Conservation (phyloP, 1,284 basidiomycete genomes). For the Cutaneotrichosporon sp. region DNA sequence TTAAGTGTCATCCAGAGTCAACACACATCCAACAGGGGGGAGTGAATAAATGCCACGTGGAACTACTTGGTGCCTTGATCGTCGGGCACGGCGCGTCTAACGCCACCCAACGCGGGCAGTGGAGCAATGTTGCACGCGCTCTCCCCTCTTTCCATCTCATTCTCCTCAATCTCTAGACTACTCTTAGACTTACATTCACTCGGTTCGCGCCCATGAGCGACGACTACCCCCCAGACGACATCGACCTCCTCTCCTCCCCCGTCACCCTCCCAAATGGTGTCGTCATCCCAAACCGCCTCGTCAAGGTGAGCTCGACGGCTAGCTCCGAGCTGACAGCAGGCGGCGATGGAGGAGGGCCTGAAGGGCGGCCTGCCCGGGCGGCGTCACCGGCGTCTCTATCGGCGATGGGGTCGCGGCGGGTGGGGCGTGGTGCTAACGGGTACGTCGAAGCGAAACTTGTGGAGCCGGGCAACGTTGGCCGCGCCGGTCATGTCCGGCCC, state of each 20-base stretch:
- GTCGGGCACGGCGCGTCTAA: neutral
- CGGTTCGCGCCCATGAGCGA: conserved; percentile 1
- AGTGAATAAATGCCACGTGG: neutral
- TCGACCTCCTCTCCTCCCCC: conserved; percentile 54
- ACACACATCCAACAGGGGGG: neutral
- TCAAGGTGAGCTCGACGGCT: conserved; percentile 58
- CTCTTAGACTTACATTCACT: neutral
- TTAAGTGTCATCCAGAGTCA: conserved; percentile 1
- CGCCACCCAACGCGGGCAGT: neutral
- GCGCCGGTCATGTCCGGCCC: neutral
- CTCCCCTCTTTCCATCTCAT: neutral
- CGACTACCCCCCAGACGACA: conserved; percentile 21
- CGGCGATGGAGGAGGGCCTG: conserved; percentile 81
- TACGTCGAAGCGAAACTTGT: conserved; percentile 29
- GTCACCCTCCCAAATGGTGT: conserved; percentile 62
- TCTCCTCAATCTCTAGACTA: neutral
- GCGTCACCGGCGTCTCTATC: conserved; percentile 68
- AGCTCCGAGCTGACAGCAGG: conserved; percentile 60
- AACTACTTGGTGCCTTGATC: neutral
- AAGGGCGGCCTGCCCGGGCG: conserved; percentile 72
- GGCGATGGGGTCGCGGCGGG: conserved; percentile 69
- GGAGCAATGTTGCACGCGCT: neutral
- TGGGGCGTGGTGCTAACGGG: conserved; percentile 91
- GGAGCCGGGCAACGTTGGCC: neutral
- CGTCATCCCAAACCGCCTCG: conserved; percentile 56